Evolutionary conservation across 139 green algal species (phyloP).

Genomic region (Zygnema cylindricum): DNA sequence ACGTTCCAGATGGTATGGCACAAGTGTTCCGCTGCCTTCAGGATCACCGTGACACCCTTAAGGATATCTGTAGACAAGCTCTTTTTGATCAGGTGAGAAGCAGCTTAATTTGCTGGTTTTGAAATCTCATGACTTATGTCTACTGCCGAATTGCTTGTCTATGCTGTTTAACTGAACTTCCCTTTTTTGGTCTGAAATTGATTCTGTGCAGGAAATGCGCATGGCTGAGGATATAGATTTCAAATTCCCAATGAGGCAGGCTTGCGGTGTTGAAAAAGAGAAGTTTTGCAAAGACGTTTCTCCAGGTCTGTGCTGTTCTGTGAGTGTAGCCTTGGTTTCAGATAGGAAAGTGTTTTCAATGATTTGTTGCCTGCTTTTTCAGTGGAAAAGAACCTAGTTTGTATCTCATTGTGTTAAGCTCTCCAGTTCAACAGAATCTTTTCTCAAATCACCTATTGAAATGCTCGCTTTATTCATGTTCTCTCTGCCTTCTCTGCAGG

Average conservation of each 20-base stretch:
- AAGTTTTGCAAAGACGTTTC: conserved; percentile 74
- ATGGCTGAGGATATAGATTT: conserved; percentile 66
- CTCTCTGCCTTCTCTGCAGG: conserved; percentile 57
- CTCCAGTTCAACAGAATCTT: neutral
- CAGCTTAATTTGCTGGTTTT: conserved; percentile 9
- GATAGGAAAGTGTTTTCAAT: no score
- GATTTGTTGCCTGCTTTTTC: neutral
- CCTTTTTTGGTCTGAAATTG: neutral
- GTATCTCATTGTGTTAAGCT: neutral
- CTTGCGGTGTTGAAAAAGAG: conserved; percentile 74
- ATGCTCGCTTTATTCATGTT: neutral
- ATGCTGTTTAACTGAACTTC: conserved; percentile 9
- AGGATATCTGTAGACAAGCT: conserved; percentile 69
- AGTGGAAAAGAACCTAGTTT: neutral
- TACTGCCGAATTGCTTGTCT: no score
- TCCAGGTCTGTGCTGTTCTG: neutral
- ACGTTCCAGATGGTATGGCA: conserved; percentile 55
- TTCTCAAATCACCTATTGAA: neutral
- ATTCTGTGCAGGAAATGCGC: conserved; percentile 60
- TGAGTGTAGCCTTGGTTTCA: no score
- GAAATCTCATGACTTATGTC: no score
- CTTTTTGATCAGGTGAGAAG: conserved; percentile 65
- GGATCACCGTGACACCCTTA: conserved; percentile 72
- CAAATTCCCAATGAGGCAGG: conserved; percentile 74
- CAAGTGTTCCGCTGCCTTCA: conserved; percentile 85